A percentile compares a stretch with the other conserved stretches of the same genome.
These are phyloP conservation scores for Leucoagaricus sp. DNA, from an alignment of 1,284 basidiomycete species.

Conservation along the genomic window DNA sequence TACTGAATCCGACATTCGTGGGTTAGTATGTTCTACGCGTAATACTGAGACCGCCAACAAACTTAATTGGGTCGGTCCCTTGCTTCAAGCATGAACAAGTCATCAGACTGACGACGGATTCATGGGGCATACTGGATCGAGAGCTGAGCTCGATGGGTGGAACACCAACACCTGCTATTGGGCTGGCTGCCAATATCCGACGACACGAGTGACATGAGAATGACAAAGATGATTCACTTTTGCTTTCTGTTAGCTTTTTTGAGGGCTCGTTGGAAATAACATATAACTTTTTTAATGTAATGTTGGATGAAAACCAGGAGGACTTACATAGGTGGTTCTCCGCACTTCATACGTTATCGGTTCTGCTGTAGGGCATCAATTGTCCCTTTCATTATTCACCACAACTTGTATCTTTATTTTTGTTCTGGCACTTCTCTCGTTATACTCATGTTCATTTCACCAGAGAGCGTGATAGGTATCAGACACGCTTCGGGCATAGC, in stretches of 20 bases:
- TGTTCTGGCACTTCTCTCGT: too few relatives aligned
- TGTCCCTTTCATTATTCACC: too few relatives aligned
- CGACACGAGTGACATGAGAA: not conserved
- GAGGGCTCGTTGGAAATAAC: not conserved
- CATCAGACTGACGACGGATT: conserved; percentile 44
- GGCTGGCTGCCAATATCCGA: conserved; percentile 26
- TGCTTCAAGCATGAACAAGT: conserved; percentile 39
- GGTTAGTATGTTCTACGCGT: conserved; percentile 42
- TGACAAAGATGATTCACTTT: not conserved
- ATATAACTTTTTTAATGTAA: not conserved
- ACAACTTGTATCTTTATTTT: too few relatives aligned
- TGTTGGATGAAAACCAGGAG: too few relatives aligned
- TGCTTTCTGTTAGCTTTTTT: not conserved
- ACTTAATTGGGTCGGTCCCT: conserved; percentile 37
- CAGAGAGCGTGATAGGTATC: too few relatives aligned
- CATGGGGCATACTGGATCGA: conserved; percentile 40
- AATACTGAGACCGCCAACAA: conserved; percentile 34
- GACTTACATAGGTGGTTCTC: too few relatives aligned
- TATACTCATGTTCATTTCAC: too few relatives aligned
- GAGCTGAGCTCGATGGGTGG: conserved; percentile 41
- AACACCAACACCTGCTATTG: conserved; percentile 44
- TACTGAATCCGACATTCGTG: not conserved
- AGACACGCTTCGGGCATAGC: too few relatives aligned
- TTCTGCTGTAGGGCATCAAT: too few relatives aligned
- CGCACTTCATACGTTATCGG: too few relatives aligned